A percentile compares a stretch with the other conserved stretches of the same genome.
These are phyloP conservation scores for Nannochloris sp. DNA, from an alignment of 139 green algal species.

Conservation along the genomic window DNA sequence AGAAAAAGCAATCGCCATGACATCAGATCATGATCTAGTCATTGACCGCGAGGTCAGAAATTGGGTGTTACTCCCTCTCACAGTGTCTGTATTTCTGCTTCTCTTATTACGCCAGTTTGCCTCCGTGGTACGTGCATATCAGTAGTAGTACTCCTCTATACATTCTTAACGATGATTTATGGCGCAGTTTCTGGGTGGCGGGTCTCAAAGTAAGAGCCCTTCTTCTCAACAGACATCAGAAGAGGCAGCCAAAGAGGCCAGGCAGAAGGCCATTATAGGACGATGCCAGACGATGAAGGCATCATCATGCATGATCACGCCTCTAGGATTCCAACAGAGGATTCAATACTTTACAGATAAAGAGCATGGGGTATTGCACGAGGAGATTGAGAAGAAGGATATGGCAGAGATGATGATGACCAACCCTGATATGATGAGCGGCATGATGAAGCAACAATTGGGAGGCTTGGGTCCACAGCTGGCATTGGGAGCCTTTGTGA, in stretches of 20 bases:
- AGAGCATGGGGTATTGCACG: conserved; percentile 54
- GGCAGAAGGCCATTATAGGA: conserved; percentile 49
- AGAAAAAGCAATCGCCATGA: too few species aligned
- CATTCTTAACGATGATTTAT: not conserved
- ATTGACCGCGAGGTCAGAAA: conserved; percentile 68
- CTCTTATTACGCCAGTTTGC: conserved; percentile 81
- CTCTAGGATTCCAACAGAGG: conserved; percentile 52
- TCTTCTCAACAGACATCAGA: too few species aligned
- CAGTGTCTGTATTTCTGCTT: conserved; percentile 75
- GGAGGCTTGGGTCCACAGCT: conserved; percentile 58
- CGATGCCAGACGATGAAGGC: conserved; percentile 44
- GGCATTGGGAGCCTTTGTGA: conserved; percentile 70
- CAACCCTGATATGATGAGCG: conserved; percentile 74
- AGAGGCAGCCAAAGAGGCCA: conserved; percentile 29
- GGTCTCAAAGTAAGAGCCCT: not conserved
- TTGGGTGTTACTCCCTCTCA: conserved; percentile 88
- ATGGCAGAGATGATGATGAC: conserved; percentile 78
- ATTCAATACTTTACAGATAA: conserved; percentile 48
- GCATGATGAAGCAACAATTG: conserved; percentile 88
- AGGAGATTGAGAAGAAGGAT: conserved; percentile 40
- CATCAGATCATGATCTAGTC: conserved; percentile 39
- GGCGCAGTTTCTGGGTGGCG: conserved; percentile 7
- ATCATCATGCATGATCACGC: conserved; percentile 30
- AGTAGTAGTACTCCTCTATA: not conserved
- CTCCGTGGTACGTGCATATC: conserved; percentile 21